Evolutionary conservation across 139 green algal genomes (phyloP), one percentile per base, ranked within the genome.

Genomic region (Coccomyxa sp.): DNA sequence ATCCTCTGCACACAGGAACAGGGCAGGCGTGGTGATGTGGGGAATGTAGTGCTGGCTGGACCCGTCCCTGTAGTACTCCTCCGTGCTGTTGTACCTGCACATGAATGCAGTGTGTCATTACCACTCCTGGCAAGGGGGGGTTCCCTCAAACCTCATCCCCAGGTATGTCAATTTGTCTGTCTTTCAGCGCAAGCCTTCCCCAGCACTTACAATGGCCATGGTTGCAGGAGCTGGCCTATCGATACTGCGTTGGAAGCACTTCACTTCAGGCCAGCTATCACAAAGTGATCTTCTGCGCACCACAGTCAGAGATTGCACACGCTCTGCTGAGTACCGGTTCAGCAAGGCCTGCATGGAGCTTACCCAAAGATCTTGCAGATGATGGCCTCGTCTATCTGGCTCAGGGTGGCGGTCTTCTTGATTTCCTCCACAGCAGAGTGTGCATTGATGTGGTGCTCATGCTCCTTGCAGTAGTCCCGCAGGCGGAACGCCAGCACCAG

Each of bases 1-100:
- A 80, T 93, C 89, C 69, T 86, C 74, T 14, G 84, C 72, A 35
- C 88, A 39, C 39, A 93, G 79, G n/a, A 93, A 78, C 22, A 93
- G 82, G 9, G 82, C 87, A 16, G 86, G 87, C 2, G 86, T 91
- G 38, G 35, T 37, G 41, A 91, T 90, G 40, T 73, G 24, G 31
- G 87, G 85, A n/a, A 93, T 84, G 81, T 86, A 86, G 22, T 82
- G 38, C 78, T 83, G 78, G 29, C 50, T 82, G 24, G 79, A 86
- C 10, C 79, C 82, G 33, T 78, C 71, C n/a, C 82, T 73, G 72
- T 90, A 89, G 85, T 93, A 93, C 34, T 87, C 82, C 29, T 44
- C 37, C 39, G 89, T 29, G 64, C n/a, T 36, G 29, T 71, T 29
- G 35, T 71, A 71, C n/a, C 64, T 71, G 64, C n/a, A 22, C 18